Conservation (phyloP, 768 basidiomycete genomes). For the Naganishia antarctica region DNA sequence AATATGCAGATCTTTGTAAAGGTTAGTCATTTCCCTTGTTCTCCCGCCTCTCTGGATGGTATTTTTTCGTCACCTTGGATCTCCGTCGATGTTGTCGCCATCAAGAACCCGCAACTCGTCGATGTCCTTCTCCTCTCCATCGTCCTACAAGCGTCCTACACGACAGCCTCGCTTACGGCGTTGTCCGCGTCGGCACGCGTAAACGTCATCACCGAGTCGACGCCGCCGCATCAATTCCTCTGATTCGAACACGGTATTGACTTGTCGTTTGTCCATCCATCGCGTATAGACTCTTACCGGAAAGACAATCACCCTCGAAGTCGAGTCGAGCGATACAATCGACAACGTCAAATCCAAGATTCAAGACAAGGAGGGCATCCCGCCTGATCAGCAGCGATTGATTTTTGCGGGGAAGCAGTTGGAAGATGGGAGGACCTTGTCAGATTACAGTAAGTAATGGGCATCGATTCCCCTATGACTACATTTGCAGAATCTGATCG, state of each 20-base stretch:
- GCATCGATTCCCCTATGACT: conserved; percentile 10
- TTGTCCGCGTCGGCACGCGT: conserved; percentile 2
- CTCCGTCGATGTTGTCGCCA: too few relatives aligned
- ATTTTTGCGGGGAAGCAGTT: conserved; percentile 50
- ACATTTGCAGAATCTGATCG: background rate
- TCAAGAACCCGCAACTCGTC: too few relatives aligned
- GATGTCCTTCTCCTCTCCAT: too few relatives aligned
- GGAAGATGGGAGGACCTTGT: conserved; percentile 48
- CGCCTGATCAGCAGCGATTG: conserved; percentile 51
- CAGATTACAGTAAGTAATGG: conserved; percentile 41
- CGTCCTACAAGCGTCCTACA: conserved; percentile 6
- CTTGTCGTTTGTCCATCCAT: conserved; percentile 65
- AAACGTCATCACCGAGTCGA: conserved; percentile 12
- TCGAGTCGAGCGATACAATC: too few relatives aligned
- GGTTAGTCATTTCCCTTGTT: conserved; percentile 34
- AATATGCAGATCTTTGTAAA: conserved; percentile 45
- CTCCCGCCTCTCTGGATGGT: too few relatives aligned
- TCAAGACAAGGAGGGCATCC: conserved; percentile 51
- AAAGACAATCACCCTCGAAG: conserved; percentile 63
- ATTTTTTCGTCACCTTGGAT: too few relatives aligned
- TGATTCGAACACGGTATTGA: conserved; percentile 89
- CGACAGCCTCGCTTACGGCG: conserved; percentile 20
- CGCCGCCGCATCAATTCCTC: conserved; percentile 75
- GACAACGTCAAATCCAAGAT: conserved; percentile 52
- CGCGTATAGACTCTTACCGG: conserved; percentile 56